Evolutionary conservation across 805 yeast species (phyloP).

Genomic region (Hemisphaericaspora nanyangensis): DNA sequence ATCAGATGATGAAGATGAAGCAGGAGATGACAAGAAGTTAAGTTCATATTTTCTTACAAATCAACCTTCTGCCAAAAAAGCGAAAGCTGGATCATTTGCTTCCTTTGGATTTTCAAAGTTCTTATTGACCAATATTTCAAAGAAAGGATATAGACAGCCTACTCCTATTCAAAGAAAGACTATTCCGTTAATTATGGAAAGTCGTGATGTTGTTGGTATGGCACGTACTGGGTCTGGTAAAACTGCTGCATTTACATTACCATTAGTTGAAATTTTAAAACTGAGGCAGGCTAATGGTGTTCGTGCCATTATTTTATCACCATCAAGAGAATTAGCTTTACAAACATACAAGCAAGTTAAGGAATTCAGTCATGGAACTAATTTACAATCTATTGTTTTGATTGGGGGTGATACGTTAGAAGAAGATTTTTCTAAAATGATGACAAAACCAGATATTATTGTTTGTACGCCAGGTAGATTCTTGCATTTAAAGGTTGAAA

Average conservation of each 20-base stretch:
- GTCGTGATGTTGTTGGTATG: conserved; percentile 97
- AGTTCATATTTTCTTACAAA: conserved; percentile 37
- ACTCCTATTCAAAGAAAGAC: conserved; percentile 98
- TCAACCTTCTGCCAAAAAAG: conserved; percentile 50
- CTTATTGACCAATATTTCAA: conserved; percentile 63
- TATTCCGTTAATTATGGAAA: conserved; percentile 82
- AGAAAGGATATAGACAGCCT: conserved; percentile 90
- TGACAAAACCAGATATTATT: conserved; percentile 89
- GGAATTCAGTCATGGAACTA: conserved; percentile 82
- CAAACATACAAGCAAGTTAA: conserved; percentile 88
- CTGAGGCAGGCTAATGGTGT: conserved; percentile 85
- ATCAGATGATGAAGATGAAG: conserved; percentile 46
- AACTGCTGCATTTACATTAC: conserved; percentile 93
- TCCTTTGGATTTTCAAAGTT: conserved; percentile 83
- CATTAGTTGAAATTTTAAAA: conserved; percentile 81
- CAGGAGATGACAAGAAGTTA: conserved; percentile 21
- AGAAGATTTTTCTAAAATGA: conserved; percentile 90
- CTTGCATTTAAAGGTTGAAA: conserved; percentile 91
- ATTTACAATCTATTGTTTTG: conserved; percentile 71
- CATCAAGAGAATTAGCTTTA: conserved; percentile 92
- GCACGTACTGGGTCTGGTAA: conserved; percentile 99
- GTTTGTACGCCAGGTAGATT: conserved; percentile 98
- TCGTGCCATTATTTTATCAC: conserved; percentile 85
- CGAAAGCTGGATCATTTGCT: conserved; percentile 79
- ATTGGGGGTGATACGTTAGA: conserved; percentile 99